A percentile compares a stretch with the other conserved stretches of the same genome.
Conservation (phyloP, 176 grass and related monocot species). For the Tillandsia fasciculata region DNA sequence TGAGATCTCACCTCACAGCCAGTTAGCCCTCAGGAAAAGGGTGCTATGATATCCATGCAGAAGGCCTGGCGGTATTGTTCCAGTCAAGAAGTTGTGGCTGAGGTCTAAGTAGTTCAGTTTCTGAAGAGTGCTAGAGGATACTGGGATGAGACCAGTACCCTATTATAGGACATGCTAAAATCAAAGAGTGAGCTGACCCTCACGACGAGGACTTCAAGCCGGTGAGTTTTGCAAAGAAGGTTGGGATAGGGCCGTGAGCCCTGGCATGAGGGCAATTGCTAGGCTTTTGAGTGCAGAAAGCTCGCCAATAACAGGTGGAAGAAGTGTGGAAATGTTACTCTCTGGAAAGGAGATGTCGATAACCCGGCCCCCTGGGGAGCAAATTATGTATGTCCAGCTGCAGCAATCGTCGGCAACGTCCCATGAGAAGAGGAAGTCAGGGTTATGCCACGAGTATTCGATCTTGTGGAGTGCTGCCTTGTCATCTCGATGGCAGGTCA, state of each 20-base stretch:
- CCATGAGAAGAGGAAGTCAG: conserved; percentile 42
- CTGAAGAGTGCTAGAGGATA: conserved; percentile 33
- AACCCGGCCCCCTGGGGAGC: conserved; percentile 47
- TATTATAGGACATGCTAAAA: conserved; percentile 51
- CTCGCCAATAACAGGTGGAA: conserved; percentile 38
- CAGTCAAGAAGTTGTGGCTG: conserved; percentile 34
- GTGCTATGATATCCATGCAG: conserved; percentile 36
- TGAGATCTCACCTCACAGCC: conserved; percentile 49
- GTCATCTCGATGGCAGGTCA: conserved; percentile 33
- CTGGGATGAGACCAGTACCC: conserved; percentile 36
- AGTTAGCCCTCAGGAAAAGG: conserved; percentile 47
- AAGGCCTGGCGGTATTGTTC: conserved; percentile 38
- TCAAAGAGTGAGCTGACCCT: conserved; percentile 32
- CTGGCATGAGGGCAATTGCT: conserved; percentile 33
- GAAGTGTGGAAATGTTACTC: conserved; percentile 28
- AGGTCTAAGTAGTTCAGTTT: conserved; percentile 46
- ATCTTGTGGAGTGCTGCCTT: conserved; percentile 38
- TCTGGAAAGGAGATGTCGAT: conserved; percentile 51
- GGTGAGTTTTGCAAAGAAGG: conserved; percentile 40
- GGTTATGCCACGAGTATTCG: conserved; percentile 53
- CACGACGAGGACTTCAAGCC: conserved; percentile 49
- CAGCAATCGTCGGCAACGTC: conserved; percentile 29
- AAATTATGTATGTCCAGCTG: conserved; percentile 54
- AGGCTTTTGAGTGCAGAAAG: conserved; percentile 48
- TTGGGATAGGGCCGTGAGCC: conserved; percentile 46